Evolutionary conservation across 2,329 filamentous ascomycete species (phyloP), one percentile per base, ranked within the genome.

Genomic region (Aureobasidium melanogenum): DNA sequence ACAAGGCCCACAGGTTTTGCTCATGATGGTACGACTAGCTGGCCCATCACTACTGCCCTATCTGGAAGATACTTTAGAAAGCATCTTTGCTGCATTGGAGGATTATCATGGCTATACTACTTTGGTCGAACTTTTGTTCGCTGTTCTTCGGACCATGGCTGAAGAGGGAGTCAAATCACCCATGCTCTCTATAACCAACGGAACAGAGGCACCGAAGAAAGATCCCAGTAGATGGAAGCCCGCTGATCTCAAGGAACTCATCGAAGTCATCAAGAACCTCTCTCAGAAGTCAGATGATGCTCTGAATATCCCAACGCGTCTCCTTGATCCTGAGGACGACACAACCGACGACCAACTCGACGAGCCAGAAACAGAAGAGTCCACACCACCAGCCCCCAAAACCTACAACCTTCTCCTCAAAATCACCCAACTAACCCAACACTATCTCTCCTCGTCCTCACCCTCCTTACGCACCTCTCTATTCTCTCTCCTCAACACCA

Each of bases 11-110:
- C 88, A 93, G 66, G 94, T 97, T 1, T 75, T 99, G 52, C 82
- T 88, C 7, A 97, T 99, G 92, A 95, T 97, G 89, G 86, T 97
- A 63, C 86, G 84, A 28, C 81, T 99, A 15, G 90, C 91, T 19
- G 94, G 94, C 0, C 86, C 91, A 1, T 81, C 81, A 8, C 73
- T 99, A 24, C 80, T 99, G 12, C 91, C 92, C 0, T 97, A 92
- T 69, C 78, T 99, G 1, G 93, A 97, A 69, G 94, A 99, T 70
- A 84, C 96, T 0, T 86, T 97, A 3, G 88, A 87, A 5, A 93
- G 90, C 0, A 91, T 99, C 41, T 97, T 99, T 72, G 88, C 89
- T 0, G 91, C 92, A 0, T 77, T 99, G n/a, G 91, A 97, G 66
- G 89, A 91, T 68, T 99, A 94, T 68, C 94, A 99, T 68, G 94